Percentiles rank a stretch among this genome's conserved stretches.
phyloP scores from a whole-genome alignment of 495 filamentous ascomycete genomes.

The Hypoxylon intermedium region DNA sequence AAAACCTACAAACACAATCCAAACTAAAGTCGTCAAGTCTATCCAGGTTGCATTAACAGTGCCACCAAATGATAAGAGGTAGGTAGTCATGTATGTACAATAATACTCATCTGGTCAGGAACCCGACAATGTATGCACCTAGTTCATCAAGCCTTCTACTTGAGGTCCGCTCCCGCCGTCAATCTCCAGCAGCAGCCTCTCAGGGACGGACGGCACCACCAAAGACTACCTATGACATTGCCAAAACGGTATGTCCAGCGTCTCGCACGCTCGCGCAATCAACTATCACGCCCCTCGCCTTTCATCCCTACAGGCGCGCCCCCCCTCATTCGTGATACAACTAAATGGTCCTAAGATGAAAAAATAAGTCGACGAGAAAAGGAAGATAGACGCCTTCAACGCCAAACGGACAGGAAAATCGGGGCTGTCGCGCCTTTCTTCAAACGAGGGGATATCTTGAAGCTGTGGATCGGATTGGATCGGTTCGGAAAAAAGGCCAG shows the following conservation, averaged over 20 bases:
- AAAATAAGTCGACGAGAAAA: constrained; percentile 19
- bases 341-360: constrained; percentile 32
- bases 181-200: neutral
- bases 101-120: constrained; percentile 11
- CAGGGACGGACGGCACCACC: neutral
- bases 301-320: neutral
- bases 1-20: too few relatives aligned
- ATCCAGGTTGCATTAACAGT: constrained; percentile 29
- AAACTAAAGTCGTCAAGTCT: neutral
- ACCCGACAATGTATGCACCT: constrained; percentile 5
- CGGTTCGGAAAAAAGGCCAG: constrained; percentile 9
- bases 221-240: constrained; percentile 25
- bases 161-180: constrained; percentile 6
- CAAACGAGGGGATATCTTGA: constrained; percentile 41
- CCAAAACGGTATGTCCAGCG: constrained; percentile 18
- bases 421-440: constrained; percentile 23
- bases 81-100: constrained; percentile 34
- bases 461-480: constrained; percentile 18
- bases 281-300: constrained; percentile 3
- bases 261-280: constrained; percentile 7
- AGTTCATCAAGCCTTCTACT: constrained; percentile 2
- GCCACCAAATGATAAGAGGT: constrained; percentile 22
- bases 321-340: constrained; percentile 13
- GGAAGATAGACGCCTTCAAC: constrained; percentile 35
- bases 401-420: constrained; percentile 31